Base-by-base conservation (phyloP, 805 yeast species). In the Saturnispora zaruensis region DNA sequence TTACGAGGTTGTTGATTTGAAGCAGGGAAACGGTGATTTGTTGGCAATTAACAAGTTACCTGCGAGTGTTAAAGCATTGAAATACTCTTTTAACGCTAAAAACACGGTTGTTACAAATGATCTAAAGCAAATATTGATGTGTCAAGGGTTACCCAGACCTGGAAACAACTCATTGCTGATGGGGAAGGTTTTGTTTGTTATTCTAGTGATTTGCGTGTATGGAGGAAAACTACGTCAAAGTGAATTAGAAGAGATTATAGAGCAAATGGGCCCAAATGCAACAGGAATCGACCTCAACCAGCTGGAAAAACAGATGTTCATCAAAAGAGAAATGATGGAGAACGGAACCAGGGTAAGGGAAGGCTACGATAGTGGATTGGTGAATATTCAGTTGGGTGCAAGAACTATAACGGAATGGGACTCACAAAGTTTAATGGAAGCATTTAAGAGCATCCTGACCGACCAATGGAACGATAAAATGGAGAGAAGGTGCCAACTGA, bases 331-430 rank as follows among this genome's bases (percentile, higher is more conserved):
- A 18, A 36, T 36, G 25, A 18, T 38, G 41, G 47, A 8, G 8
- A 14, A n/a, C n/a, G 47, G 14, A 8, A 28, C 37, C 16, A 42
- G 32, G 30, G 28, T 18, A 16, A 28, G 21, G 18, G 25, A 42
- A 18, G 21, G 34, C 5, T 42, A 28, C 25, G 65, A 62, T 26
- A 64, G 59, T 40, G 53, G 53, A 36, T 47, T 56, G 55, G 54
- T 58, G 49, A 56, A 59, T 23, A 55, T 56, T 30, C 58, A 61
- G 6, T 30, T 67, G 5, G 71, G 70, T 6, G 50, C 67, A 44
- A 49, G 69, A 33, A 48, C 64, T 2, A 33, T 55, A 14, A 53
- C 50, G 2, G 70, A 67, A 43, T 56, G 67, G 45, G 44, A 56
- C 4, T 54, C 51, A 53, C 55, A 46, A 53, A 49, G 53, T n/a